Evolutionary conservation across 306 rosid genomes (phyloP).

Genomic region (Erythrophleum fordii): DNA sequence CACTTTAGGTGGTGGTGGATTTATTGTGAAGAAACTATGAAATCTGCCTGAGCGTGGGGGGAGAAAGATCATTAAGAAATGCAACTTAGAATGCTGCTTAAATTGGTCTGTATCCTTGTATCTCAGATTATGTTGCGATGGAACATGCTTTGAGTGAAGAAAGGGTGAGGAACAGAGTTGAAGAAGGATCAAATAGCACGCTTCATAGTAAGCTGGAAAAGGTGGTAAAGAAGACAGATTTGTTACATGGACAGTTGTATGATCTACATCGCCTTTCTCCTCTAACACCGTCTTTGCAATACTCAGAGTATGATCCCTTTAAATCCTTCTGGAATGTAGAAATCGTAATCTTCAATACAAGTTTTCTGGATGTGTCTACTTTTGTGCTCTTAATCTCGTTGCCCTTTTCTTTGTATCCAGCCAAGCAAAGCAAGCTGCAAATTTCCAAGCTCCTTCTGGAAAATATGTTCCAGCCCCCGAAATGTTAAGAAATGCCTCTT

Average conservation of each 20-base stretch:
- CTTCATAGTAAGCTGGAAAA: constrained; percentile 39
- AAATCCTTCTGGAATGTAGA: neutral
- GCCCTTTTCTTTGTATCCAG: constrained; percentile 19
- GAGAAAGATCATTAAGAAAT: neutral
- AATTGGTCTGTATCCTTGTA: constrained; percentile 2
- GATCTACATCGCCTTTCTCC: constrained; percentile 45
- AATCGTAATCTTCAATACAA: constrained; percentile 1
- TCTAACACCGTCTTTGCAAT: constrained; percentile 47
- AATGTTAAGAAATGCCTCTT: constrained; percentile 17
- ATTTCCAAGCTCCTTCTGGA: constrained; percentile 44
- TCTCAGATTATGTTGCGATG: constrained; percentile 43
- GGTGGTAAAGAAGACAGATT: constrained; percentile 39
- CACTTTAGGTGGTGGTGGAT: neutral
- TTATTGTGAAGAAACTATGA: neutral
- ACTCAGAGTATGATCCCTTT: constrained; percentile 47
- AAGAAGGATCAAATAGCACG: constrained; percentile 25
- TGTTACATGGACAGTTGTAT: constrained; percentile 22
- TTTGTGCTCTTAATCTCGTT: constrained; percentile 12
- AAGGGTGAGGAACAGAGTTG: constrained; percentile 8
- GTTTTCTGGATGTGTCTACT: neutral
- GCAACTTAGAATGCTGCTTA: neutral
- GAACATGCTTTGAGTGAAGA: constrained; percentile 34
- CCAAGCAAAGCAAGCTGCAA: constrained; percentile 43
- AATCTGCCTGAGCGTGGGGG: neutral
- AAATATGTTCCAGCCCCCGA: neutral